These are phyloP conservation scores for Peronospora tabacina DNA, from an alignment of 352 stramenopile genomes.

Conservation along the genomic window DNA sequence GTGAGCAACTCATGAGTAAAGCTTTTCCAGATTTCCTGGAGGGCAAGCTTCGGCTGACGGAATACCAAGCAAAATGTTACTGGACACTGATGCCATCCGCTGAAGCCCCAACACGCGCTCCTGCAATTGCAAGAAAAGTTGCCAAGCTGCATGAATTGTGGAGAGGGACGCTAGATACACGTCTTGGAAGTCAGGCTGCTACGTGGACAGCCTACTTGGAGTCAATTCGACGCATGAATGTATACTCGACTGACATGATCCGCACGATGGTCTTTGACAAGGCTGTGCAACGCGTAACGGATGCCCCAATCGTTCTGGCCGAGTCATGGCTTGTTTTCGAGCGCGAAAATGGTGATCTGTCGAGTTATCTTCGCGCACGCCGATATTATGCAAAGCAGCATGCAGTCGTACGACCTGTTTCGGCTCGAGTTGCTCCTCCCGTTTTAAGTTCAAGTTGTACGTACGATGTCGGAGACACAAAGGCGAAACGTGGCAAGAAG, in stretches of 20 bases:
- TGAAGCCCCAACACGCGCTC: constrained; percentile 1
- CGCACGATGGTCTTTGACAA: constrained; percentile 36
- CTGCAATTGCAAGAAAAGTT: constrained; percentile 8
- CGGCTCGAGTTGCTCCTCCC: constrained; percentile 1
- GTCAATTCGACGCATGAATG: constrained; percentile 24
- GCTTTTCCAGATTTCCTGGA: constrained; percentile 33
- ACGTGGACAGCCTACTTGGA: constrained; percentile 46
- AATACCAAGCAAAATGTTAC: constrained; percentile 48
- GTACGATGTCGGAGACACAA: constrained; percentile 9
- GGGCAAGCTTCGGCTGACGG: constrained; percentile 26
- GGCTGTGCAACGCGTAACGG: constrained; percentile 29
- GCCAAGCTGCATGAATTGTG: constrained; percentile 32
- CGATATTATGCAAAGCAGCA: constrained; percentile 26
- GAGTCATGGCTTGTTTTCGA: constrained; percentile 48
- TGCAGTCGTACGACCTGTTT: neutral
- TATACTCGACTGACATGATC: constrained; percentile 18
- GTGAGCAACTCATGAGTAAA: constrained; percentile 28
- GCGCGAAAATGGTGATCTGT: constrained; percentile 40
- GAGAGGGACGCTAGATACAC: constrained; percentile 14
- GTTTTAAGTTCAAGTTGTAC: neutral
- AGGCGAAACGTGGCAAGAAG: constrained; percentile 18
- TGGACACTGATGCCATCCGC: constrained; percentile 21
- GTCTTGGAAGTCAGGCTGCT: constrained; percentile 25
- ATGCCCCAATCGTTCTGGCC: constrained; percentile 25
- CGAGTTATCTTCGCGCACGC: constrained; percentile 28